Base-by-base conservation (phyloP, 805 yeast species). In the Suhomyces prunicola region DNA sequence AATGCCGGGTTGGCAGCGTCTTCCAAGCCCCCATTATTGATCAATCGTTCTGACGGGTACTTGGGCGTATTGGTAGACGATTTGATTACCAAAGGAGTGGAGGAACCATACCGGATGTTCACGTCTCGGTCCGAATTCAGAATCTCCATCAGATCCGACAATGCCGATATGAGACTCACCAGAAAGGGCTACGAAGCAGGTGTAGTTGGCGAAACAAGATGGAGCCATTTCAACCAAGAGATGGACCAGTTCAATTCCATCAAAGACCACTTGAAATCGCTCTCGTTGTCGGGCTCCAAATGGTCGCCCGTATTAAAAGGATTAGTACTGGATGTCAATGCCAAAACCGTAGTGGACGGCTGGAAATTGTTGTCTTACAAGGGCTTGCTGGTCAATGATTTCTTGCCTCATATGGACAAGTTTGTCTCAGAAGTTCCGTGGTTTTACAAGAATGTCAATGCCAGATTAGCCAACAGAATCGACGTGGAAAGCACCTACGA, bases 21-120 rank as follows among this genome's bases (percentile, higher is more conserved):
- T 26, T 70, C 69, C 1, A 67, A 65, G 47, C 80, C 82, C 1
- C 63, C 69, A 0, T 68, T 94, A 54, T 74, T 73, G 26, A 61
- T 94, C 10, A 78, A 82, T 6, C 76, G 99, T 54, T 79, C 90
- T 0, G 93, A 91, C 65, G 97, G 97, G 1, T 92, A 90, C 61
- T 79, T 89, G 51, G 99, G 99, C 1, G 97, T 94, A 5, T 73
- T 94, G 54, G 86, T 94, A 47, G 99, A 94, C 69, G 99, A 94
- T 72, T 76, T 94, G 58, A 87, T 92, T 29, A 92, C 97, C 0
- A 90, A 90, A 67, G 99, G 99, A 17, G 97, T 94, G 1, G 89
- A 86, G 55, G 99, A 94, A 68, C 99, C 99, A 1, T 94, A 94
- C 67, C 76, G 99, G 57, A 94, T 94, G 99, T 94, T 94, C 65